Evolutionary conservation across 441 rosid genomes (phyloP).

Genomic region (Pelargonium fulgidum): DNA sequence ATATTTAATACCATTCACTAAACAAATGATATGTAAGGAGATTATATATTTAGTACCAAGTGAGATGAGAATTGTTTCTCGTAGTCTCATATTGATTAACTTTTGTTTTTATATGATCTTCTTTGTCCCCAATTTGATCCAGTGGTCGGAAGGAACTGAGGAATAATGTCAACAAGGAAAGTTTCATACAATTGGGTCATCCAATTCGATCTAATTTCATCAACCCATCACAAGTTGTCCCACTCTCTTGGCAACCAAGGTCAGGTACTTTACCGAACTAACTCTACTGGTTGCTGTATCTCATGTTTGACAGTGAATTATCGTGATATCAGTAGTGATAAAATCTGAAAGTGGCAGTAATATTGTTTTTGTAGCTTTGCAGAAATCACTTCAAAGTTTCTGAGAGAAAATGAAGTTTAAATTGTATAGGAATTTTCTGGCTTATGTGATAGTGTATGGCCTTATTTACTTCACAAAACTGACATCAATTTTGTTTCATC

Average conservation of each 20-base stretch:
- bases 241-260: slow-evolving; percentile 95
- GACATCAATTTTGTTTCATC: slow-evolving; percentile 26
- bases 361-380: neutral
- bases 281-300: slow-evolving; percentile 1
- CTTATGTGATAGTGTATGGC: slow-evolving; percentile 5
- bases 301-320: neutral
- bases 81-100: neutral
- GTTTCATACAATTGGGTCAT: slow-evolving; percentile 22
- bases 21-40: neutral
- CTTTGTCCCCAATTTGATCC: slow-evolving; percentile 17
- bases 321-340: neutral
- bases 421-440: neutral
- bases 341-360: neutral
- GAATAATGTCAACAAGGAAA: slow-evolving; percentile 30
- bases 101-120: slow-evolving; percentile 1
- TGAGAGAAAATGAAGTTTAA: neutral
- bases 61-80: slow-evolving; percentile 6
- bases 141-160: slow-evolving; percentile 65
- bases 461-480: slow-evolving; percentile 19
- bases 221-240: slow-evolving; percentile 59
- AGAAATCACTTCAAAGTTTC: neutral
- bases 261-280: slow-evolving; percentile 52
- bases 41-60: slow-evolving; percentile 4
- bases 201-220: slow-evolving; percentile 37
- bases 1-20: neutral